Base-by-base conservation (phyloP, 2,329 filamentous ascomycete species). In the Aspergillus costaricaensis region DNA sequence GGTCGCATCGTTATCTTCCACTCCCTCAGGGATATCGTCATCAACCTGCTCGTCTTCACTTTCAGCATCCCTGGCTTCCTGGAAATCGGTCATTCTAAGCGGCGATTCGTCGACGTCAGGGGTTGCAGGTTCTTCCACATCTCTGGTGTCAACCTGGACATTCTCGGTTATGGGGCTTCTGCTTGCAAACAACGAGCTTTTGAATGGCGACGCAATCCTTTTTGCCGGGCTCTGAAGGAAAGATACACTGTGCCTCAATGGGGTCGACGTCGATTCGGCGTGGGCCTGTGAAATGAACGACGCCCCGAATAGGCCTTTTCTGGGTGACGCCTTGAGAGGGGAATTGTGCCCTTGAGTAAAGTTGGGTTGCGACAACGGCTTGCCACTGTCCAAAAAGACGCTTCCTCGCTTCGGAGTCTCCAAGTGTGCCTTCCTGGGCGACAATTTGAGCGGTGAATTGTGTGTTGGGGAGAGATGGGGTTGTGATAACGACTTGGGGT, bases 361-460 rank as follows among this genome's bases (percentile, higher is more conserved):
- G 49, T 65, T 67, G 0, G 65, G 63, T 39, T 69, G 67, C 12
- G 62, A 59, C 5, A 62, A 23, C 2, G 56, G 19, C n/a, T 30
- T 48, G 3, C 32, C 21, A 10, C 61, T 58, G 15, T 62, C 44
- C 3, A 62, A 44, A 39, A 60, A 56, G n/a, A 67, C 41, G 10
- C 56, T 57, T 25, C 63, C 63, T 19, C 49, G 63, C 15, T 47
- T 55, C 6, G 66, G 66, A 5, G 66, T 68, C 23, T 63, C 66
- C 15, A 69, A 27, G 15, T 59, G 57, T 4, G 64, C 73, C 53
- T 80, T 80, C 62, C 73, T 79, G 6, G 80, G 77, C 15, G 80
- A 81, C 36, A 72, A 67, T 59, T 79, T 80, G 8, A 82, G 68
- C 0, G 78, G 74, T 12, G 77, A 77, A 39, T 73, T 65, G 41